Evolutionary conservation across 2,329 filamentous ascomycete genomes (phyloP).

Genomic region (Samsoniella hepiali): DNA sequence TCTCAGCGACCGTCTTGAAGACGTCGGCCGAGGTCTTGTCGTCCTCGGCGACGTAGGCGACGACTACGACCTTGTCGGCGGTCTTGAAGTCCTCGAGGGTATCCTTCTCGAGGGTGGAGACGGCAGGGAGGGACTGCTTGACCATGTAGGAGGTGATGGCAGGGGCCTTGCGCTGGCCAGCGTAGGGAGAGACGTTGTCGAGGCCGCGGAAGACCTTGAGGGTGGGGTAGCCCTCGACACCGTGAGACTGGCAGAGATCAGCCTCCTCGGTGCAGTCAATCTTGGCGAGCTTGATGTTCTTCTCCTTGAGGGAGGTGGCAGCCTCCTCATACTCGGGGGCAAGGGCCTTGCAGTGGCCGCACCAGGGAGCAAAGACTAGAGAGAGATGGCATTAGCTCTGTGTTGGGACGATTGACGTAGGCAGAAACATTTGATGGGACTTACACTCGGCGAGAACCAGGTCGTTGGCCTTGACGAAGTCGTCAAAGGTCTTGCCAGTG

Average conservation of each 20-base stretch:
- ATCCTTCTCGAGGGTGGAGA: conserved; percentile 77
- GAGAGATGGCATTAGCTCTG: conserved; percentile 34
- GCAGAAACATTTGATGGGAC: conserved; percentile 31
- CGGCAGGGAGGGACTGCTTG: conserved; percentile 93
- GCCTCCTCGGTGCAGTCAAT: conserved; percentile 93
- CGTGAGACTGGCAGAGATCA: conserved; percentile 84
- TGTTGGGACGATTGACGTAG: conserved; percentile 17
- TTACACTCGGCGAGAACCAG: conserved; percentile 92
- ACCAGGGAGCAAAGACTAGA: conserved; percentile 91
- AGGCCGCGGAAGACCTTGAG: conserved; percentile 96
- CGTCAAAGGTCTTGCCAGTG: conserved; percentile 80
- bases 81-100: conserved; percentile 95
- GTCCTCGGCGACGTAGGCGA: conserved; percentile 78
- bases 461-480: conserved; percentile 80
- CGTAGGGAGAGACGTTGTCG: conserved; percentile 79
- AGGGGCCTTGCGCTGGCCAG: conserved; percentile 83
- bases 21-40: conserved; percentile 86
- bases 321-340: conserved; percentile 89
- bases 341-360: conserved; percentile 97
- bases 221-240: conserved; percentile 96
- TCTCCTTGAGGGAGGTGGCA: conserved; percentile 79
- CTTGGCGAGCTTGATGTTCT: conserved; percentile 81
- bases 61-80: conserved; percentile 91
- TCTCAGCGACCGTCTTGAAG: conserved; percentile 69
- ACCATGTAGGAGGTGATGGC: conserved; percentile 85